These are phyloP conservation scores for Ceratocystis cubensis DNA, from an alignment of 2,329 filamentous ascomycete genomes.

Conservation along the genomic window DNA sequence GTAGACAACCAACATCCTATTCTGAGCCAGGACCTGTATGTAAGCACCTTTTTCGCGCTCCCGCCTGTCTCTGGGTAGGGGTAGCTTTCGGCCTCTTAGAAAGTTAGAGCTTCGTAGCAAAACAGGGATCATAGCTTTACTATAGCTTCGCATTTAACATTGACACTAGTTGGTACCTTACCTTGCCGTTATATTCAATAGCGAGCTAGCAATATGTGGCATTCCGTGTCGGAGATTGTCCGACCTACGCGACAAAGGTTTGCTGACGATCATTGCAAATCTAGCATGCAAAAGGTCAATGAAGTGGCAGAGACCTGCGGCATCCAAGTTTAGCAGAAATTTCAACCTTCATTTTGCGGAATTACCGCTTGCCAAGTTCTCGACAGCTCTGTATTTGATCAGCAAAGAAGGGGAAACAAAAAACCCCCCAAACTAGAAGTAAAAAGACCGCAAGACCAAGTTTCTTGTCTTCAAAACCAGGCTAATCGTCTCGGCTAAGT, in stretches of 20 bases:
- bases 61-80: neutral
- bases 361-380: neutral
- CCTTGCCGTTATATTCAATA: neutral
- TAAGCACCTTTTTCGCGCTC: neutral
- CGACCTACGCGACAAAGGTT: neutral
- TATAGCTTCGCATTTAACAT: neutral
- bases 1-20: too few species aligned
- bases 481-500: neutral
- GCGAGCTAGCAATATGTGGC: neutral
- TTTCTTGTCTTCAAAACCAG: neutral
- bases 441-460: neutral
- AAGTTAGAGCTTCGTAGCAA: neutral
- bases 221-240: neutral
- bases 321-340: constrained; percentile 1
- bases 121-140: neutral
- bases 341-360: neutral
- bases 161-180: neutral
- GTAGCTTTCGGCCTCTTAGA: too few species aligned
- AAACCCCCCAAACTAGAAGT: neutral
- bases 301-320: neutral
- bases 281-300: neutral
- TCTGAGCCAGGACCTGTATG: neutral
- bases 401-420: neutral
- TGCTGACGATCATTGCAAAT: neutral
- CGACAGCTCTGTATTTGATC: neutral